phyloP scores from a whole-genome alignment of 2,329 filamentous ascomycete species.

The Venturia carpophila region DNA sequence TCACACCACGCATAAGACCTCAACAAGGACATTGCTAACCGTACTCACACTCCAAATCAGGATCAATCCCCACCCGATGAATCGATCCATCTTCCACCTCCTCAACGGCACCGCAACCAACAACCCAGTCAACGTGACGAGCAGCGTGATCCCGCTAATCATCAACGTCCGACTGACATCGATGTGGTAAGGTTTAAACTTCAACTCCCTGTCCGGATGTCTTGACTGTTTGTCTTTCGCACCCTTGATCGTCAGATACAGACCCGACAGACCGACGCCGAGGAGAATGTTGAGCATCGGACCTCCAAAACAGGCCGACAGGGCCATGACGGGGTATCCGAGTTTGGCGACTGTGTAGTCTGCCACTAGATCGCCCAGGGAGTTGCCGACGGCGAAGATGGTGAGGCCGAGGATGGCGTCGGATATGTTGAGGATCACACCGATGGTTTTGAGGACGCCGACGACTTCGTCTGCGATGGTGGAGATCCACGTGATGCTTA shows the following conservation, averaged over 20 bases:
- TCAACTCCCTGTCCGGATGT: slow-evolving; percentile 56
- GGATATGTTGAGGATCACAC: slow-evolving; percentile 84
- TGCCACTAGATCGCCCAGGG: slow-evolving; percentile 84
- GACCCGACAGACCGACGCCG: slow-evolving; percentile 83
- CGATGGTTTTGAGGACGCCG: slow-evolving; percentile 84
- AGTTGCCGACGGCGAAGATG: slow-evolving; percentile 94
- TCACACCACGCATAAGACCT: slow-evolving; percentile 40
- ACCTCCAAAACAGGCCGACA: slow-evolving; percentile 92
- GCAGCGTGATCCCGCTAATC: slow-evolving; percentile 73
- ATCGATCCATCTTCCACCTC: slow-evolving; percentile 71
- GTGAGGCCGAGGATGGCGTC: slow-evolving; percentile 93
- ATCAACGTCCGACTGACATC: slow-evolving; percentile 77
- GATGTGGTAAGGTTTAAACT: slow-evolving; percentile 72
- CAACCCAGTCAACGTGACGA: slow-evolving; percentile 70
- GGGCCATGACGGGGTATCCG: slow-evolving; percentile 93
- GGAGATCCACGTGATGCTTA: slow-evolving; percentile 92
- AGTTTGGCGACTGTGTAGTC: slow-evolving; percentile 90
- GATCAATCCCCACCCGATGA: slow-evolving; percentile 70
- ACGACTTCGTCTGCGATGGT: slow-evolving; percentile 95
- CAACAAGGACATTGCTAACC: slow-evolving; percentile 69
- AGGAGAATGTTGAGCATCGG: slow-evolving; percentile 96
- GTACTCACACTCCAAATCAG: slow-evolving; percentile 75
- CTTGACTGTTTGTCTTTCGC: slow-evolving; percentile 58
- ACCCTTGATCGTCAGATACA: slow-evolving; percentile 73
- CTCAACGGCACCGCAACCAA: slow-evolving; percentile 77